Evolutionary conservation across 2,329 filamentous ascomycete genomes (phyloP).

Genomic region (Fusarium pseudonygamai): DNA sequence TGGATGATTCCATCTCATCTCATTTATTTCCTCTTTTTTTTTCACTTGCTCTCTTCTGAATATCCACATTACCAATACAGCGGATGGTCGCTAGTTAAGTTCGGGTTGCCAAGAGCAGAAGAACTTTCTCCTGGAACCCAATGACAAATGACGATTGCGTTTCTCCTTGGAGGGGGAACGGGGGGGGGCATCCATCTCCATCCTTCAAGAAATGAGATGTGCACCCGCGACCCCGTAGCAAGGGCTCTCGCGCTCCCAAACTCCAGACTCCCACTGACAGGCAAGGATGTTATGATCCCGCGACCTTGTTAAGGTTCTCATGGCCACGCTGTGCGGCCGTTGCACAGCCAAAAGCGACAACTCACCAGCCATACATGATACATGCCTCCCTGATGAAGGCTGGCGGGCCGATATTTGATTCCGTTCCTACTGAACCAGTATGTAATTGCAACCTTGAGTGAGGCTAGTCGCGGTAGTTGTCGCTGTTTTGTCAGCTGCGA

Average conservation of each 20-base stretch:
- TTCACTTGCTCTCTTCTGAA: not conserved
- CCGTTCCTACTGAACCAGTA: not conserved
- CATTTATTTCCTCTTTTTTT: not conserved
- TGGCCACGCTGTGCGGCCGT: slow-evolving; percentile 19
- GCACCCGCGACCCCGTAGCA: not conserved
- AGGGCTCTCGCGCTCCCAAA: not conserved
- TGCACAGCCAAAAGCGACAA: not conserved
- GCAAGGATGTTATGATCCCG: slow-evolving; percentile 19
- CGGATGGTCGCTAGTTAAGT: slow-evolving; percentile 8
- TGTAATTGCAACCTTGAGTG: not conserved
- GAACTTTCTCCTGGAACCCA: not conserved
- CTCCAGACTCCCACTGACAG: not conserved
- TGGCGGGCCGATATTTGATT: not conserved
- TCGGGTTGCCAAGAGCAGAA: not conserved
- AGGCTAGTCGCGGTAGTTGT: not conserved
- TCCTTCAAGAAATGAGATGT: slow-evolving; percentile 1
- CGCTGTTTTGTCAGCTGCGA: not conserved
- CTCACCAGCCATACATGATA: not conserved
- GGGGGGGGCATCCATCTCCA: not conserved
- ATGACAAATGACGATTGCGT: slow-evolving; percentile 14
- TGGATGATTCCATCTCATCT: slow-evolving; percentile 12
- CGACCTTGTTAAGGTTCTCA: slow-evolving; percentile 21
- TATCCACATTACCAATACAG: slow-evolving; percentile 10
- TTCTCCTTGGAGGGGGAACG: not conserved
- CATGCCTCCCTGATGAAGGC: too few species aligned